These are phyloP conservation scores for Trichoderma brevicompactum DNA, from an alignment of 2,329 filamentous ascomycete genomes.

Conservation along the genomic window DNA sequence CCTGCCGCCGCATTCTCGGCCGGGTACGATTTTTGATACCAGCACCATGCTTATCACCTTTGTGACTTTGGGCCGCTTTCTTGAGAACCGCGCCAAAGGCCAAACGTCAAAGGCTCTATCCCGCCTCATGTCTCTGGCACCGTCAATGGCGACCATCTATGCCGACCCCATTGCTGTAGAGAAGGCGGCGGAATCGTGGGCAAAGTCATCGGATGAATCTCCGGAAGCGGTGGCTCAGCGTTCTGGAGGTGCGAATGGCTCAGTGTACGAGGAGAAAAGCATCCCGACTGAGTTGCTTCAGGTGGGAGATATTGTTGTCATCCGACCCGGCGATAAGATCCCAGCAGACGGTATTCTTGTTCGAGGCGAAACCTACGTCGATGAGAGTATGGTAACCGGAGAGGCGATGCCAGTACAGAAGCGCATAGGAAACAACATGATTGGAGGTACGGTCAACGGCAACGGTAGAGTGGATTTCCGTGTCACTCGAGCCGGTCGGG, in stretches of 20 bases:
- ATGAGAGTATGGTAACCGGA: slow-evolving; percentile 98
- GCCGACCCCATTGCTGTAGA: slow-evolving; percentile 90
- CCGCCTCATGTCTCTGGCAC: slow-evolving; percentile 90
- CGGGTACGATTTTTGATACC: slow-evolving; percentile 92
- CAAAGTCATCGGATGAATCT: slow-evolving; percentile 34
- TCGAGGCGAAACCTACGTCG: slow-evolving; percentile 87
- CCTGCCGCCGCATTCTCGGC: slow-evolving; percentile 75
- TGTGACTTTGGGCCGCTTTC: slow-evolving; percentile 84
- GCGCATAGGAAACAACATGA: slow-evolving; percentile 75
- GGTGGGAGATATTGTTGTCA: slow-evolving; percentile 88
- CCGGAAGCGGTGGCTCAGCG: slow-evolving; percentile 50
- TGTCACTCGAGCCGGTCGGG: slow-evolving; percentile 88
- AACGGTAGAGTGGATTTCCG: slow-evolving; percentile 89
- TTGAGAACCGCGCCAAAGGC: slow-evolving; percentile 94
- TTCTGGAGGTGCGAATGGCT: slow-evolving; percentile 49
- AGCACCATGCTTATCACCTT: slow-evolving; percentile 99
- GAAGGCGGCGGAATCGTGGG: slow-evolving; percentile 83
- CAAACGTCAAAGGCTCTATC: slow-evolving; percentile 95
- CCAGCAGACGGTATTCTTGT: slow-evolving; percentile 89
- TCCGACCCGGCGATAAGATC: slow-evolving; percentile 94
- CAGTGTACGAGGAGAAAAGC: slow-evolving; percentile 76
- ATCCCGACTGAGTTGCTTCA: slow-evolving; percentile 95
- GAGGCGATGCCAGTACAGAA: slow-evolving; percentile 96
- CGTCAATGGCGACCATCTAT: slow-evolving; percentile 97
- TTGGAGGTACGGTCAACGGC: slow-evolving; percentile 95